Conservation (phyloP, 169 alveolate species). For the Plasmodium gallinaceum region DNA sequence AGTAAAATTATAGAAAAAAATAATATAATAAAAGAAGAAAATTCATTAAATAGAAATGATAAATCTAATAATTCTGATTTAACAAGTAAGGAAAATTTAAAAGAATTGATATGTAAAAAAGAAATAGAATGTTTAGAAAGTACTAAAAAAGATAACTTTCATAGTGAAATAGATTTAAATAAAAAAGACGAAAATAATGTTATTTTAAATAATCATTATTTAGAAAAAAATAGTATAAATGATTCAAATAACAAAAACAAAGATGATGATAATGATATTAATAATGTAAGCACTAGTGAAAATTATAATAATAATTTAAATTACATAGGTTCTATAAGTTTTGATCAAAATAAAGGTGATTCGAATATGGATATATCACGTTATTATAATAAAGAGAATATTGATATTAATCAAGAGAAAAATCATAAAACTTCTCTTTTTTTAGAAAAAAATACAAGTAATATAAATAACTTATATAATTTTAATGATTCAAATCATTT, state of each 20-base stretch:
- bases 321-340: too few species aligned
- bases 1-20: not conserved
- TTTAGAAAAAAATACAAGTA: slow-evolving; percentile 15
- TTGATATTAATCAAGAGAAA: slow-evolving; percentile 6
- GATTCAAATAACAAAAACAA: not conserved
- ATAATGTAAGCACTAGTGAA: not conserved
- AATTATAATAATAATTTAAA: not conserved
- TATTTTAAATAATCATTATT: not conserved
- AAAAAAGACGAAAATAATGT: not conserved
- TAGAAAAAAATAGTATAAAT: not conserved
- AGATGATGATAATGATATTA: not conserved
- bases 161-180: not conserved
- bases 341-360: slow-evolving; percentile 9
- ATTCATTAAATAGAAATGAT: not conserved
- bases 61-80: not conserved
- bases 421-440: slow-evolving; percentile 30
- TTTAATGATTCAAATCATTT: slow-evolving; percentile 8
- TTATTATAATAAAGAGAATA: not conserved
- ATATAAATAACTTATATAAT: slow-evolving; percentile 1
- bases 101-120: not conserved
- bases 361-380: not conserved
- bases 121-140: not conserved
- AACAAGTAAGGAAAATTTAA: not conserved
- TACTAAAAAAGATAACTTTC: not conserved
- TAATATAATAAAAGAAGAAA: not conserved